Conservation (phyloP, 2,329 filamentous ascomycete genomes). For the Aspergillus viridinutans region DNA sequence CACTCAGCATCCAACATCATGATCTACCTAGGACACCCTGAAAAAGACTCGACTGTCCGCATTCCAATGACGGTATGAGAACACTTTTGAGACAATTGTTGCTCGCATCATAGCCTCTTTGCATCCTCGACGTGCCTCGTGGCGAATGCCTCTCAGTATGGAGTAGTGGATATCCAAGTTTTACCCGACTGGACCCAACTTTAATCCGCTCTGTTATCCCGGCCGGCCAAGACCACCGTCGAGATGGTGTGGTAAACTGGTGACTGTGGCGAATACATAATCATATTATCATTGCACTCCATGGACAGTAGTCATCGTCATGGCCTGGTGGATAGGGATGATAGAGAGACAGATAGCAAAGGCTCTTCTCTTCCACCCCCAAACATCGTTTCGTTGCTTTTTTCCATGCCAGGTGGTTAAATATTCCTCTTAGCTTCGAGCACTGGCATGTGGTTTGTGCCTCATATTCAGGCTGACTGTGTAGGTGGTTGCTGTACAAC, state of each 20-base stretch:
- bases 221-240: neutral
- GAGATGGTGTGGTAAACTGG: neutral
- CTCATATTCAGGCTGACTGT: neutral
- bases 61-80: neutral
- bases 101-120: neutral
- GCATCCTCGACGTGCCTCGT: neutral
- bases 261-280: constrained; percentile 4
- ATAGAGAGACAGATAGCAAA: neutral
- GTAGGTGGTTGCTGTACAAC: neutral
- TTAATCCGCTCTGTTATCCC: neutral
- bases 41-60: neutral
- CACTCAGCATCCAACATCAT: neutral
- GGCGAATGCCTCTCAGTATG: neutral
- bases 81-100: neutral
- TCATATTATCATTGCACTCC: constrained; percentile 1
- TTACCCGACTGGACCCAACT: neutral
- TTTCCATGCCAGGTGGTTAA: neutral
- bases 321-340: neutral
- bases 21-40: neutral
- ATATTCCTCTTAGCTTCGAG: neutral
- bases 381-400: neutral
- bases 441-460: neutral
- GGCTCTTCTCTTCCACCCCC: neutral
- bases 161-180: neutral
- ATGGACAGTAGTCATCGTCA: neutral